phyloP scores from a whole-genome alignment of 306 rosid genomes.

The Heteromeles arbutifolia region DNA sequence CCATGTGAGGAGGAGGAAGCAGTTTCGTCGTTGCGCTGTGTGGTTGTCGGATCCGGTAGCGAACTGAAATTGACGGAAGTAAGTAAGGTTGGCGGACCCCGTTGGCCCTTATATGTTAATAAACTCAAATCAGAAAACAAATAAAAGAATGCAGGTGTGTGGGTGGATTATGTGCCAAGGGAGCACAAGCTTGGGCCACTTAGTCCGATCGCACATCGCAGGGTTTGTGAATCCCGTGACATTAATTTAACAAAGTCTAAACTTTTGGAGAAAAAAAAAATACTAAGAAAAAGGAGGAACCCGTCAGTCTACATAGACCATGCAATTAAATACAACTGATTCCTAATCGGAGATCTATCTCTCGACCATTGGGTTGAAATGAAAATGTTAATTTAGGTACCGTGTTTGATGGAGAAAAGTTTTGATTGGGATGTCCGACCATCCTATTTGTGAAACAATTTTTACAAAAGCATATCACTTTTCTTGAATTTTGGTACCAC shows the following conservation, averaged over 20 bases:
- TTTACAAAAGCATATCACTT: fast-evolving
- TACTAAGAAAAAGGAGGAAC: background rate
- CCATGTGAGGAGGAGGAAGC: slow-evolving; percentile 11
- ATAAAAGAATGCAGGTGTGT: background rate
- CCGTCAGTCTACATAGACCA: too few relatives aligned
- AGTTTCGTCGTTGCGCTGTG: background rate
- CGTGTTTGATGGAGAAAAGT: background rate
- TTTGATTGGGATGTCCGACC: background rate
- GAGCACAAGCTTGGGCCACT: slow-evolving; percentile 17
- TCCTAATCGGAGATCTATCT: background rate
- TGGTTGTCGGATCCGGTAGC: slow-evolving; percentile 5
- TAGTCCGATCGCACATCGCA: slow-evolving; percentile 14
- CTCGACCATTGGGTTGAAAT: background rate
- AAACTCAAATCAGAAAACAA: background rate
- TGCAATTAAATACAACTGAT: too few relatives aligned
- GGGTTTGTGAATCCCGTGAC: slow-evolving; percentile 32
- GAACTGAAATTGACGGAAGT: slow-evolving; percentile 9
- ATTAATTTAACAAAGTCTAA: background rate
- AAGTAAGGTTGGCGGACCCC: background rate
- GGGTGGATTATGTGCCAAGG: slow-evolving; percentile 13
- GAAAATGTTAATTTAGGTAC: too few relatives aligned
- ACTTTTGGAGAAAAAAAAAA: background rate
- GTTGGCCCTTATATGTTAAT: background rate
- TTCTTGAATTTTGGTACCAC: background rate
- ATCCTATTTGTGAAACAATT: too few relatives aligned